Conservation (phyloP, 768 basidiomycete species). For the Boletus rufocinnamomeus region DNA sequence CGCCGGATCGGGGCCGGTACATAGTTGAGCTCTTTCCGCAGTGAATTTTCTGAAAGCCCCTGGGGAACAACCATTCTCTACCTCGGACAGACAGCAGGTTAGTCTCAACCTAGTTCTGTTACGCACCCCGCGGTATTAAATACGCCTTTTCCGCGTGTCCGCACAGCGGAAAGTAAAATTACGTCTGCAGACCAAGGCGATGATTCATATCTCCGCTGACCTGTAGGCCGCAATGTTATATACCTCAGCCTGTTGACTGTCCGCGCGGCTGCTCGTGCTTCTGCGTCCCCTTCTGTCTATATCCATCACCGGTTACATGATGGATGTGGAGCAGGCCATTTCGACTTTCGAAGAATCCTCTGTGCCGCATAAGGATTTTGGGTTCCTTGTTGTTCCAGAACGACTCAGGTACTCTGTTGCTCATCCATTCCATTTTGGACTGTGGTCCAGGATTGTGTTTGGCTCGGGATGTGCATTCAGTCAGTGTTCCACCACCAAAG, state of each 20-base stretch:
- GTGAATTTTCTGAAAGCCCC: neutral
- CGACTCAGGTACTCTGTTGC: constrained; percentile 17
- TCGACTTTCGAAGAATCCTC: constrained; percentile 1
- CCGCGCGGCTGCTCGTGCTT: constrained; percentile 2
- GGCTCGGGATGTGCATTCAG: constrained; percentile 21
- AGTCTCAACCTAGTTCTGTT: neutral
- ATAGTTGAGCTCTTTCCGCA: neutral
- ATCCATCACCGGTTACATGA: constrained; percentile 11
- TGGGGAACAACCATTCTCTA: neutral
- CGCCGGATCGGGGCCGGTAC: neutral
- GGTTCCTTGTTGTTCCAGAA: constrained; percentile 12
- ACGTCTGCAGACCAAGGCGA: constrained; percentile 13
- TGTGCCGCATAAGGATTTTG: constrained; percentile 15
- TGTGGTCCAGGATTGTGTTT: constrained; percentile 19
- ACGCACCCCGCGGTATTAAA: neutral
- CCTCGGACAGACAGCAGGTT: neutral
- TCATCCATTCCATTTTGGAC: constrained; percentile 16
- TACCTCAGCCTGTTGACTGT: constrained; percentile 6
- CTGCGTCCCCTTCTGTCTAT: neutral
- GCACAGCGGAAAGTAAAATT: neutral
- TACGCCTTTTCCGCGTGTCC: neutral
- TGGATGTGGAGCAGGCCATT: constrained; percentile 19
- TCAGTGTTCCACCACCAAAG: constrained; percentile 5
- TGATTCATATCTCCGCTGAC: constrained; percentile 16
- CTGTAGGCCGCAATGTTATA: constrained; percentile 13